Conservation (phyloP, 441 rosid genomes). For the Populus hybrid region DNA sequence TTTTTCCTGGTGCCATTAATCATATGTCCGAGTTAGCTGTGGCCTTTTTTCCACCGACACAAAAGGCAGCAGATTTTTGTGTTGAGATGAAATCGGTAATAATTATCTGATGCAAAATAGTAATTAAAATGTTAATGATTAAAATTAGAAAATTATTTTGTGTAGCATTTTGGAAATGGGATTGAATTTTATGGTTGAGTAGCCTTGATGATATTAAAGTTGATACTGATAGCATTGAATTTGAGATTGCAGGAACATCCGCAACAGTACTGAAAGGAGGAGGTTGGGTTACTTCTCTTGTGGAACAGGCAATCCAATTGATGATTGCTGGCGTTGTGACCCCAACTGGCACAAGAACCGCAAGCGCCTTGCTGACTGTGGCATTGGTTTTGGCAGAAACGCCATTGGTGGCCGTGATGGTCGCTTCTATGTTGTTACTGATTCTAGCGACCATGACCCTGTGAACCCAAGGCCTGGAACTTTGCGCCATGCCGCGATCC, state of each 20-base stretch:
- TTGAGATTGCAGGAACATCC: slow-evolving; percentile 52
- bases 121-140: too few species aligned
- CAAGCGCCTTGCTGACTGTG: slow-evolving; percentile 84
- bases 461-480: slow-evolving; percentile 95
- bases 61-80: neutral
- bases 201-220: too few species aligned
- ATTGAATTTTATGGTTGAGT: neutral
- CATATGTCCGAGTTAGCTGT: neutral
- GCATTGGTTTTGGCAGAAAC: slow-evolving; percentile 93
- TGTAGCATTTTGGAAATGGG: neutral
- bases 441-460: slow-evolving; percentile 67
- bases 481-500: slow-evolving; percentile 86
- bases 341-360: slow-evolving; percentile 84
- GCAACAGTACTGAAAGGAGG: slow-evolving; percentile 80
- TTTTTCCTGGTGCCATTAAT: slow-evolving; percentile 14
- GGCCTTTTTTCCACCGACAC: neutral
- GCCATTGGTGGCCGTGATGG: slow-evolving; percentile 97
- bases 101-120: neutral
- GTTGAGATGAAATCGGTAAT: neutral
- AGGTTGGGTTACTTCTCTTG: slow-evolving; percentile 70
- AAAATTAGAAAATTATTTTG: too few species aligned
- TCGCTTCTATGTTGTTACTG: slow-evolving; percentile 78
- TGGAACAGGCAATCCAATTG: slow-evolving; percentile 27
- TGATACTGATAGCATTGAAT: neutral
- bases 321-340: slow-evolving; percentile 94